Percentiles rank a stretch among this genome's conserved stretches.
Evolutionary conservation across 2,329 filamentous ascomycete genomes (phyloP).

Genomic region (Calonectria hawksworthii): DNA sequence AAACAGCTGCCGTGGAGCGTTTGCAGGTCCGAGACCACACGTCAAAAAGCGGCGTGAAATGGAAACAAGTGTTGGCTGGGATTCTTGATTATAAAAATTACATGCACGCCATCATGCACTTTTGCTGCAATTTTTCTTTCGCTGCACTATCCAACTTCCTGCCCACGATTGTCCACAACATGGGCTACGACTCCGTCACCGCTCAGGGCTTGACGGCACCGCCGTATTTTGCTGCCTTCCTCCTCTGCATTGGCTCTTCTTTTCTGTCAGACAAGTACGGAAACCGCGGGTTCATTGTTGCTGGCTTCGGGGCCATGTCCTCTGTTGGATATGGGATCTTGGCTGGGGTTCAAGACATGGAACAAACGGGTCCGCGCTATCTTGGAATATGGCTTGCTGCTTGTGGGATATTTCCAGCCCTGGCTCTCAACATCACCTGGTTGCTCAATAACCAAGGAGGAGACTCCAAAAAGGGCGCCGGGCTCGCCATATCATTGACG

Average conservation of each 20-base stretch:
- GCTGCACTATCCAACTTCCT: conserved; percentile 32
- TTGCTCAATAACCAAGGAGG: conserved; percentile 32
- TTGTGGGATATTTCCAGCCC: conserved; percentile 28
- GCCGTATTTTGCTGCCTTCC: conserved; percentile 25
- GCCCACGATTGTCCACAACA: conserved; percentile 28
- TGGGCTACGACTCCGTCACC: conserved; percentile 28
- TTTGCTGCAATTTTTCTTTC: conserved; percentile 34
- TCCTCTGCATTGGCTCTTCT: conserved; percentile 23
- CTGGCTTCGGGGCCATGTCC: conserved; percentile 15
- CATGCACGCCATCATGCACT: conserved; percentile 28
- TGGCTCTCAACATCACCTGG: conserved; percentile 33
- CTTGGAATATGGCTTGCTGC: conserved; percentile 22
- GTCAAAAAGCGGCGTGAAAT: conserved; percentile 23
- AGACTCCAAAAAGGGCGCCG: conserved; percentile 31
- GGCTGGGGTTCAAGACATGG: conserved; percentile 20
- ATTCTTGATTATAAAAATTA: conserved; percentile 29
- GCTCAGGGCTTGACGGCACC: conserved; percentile 31
- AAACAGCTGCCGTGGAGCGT: conserved; percentile 22
- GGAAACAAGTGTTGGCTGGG: conserved; percentile 26
- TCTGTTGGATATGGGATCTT: conserved; percentile 8
- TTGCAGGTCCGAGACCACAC: conserved; percentile 27
- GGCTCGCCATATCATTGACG: conserved; percentile 25
- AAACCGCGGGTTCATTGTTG: conserved; percentile 25
- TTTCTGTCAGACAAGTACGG: conserved; percentile 24
- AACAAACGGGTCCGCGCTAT: conserved; percentile 16